These are phyloP conservation scores for Beauveria varroae DNA, from an alignment of 2,329 filamentous ascomycete genomes.

Conservation along the genomic window DNA sequence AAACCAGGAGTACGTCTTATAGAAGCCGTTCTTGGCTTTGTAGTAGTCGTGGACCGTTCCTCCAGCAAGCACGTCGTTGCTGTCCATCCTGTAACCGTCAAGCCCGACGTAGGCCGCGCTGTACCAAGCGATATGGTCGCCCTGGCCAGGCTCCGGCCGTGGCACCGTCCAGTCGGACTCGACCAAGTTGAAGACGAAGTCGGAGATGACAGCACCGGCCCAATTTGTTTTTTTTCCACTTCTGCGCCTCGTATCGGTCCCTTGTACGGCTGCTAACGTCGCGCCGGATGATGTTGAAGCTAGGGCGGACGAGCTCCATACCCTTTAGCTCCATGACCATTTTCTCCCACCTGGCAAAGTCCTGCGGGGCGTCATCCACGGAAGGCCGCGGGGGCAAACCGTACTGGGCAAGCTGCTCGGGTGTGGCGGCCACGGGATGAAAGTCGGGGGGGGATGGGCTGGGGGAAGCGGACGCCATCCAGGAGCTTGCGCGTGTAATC, in stretches of 20 bases:
- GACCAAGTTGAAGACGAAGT: not conserved
- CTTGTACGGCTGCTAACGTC: too few relatives aligned
- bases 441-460: not conserved
- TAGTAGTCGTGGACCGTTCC: not conserved
- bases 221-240: not conserved
- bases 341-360: not conserved
- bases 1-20: not conserved
- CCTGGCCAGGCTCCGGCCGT: too few relatives aligned
- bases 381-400: not conserved
- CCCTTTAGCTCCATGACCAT: not conserved
- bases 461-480: not conserved
- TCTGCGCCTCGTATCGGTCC: not conserved
- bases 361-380: not conserved
- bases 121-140: not conserved
- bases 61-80: not conserved
- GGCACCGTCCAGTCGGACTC: not conserved
- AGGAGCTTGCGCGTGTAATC: not conserved
- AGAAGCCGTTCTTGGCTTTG: not conserved
- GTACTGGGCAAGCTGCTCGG: not conserved
- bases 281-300: not conserved
- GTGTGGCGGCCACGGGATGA: not conserved
- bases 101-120: not conserved
- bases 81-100: not conserved
- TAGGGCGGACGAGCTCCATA: not conserved
- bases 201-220: not conserved